Conservation (phyloP, 768 basidiomycete species). For the Podaxis sp. region DNA sequence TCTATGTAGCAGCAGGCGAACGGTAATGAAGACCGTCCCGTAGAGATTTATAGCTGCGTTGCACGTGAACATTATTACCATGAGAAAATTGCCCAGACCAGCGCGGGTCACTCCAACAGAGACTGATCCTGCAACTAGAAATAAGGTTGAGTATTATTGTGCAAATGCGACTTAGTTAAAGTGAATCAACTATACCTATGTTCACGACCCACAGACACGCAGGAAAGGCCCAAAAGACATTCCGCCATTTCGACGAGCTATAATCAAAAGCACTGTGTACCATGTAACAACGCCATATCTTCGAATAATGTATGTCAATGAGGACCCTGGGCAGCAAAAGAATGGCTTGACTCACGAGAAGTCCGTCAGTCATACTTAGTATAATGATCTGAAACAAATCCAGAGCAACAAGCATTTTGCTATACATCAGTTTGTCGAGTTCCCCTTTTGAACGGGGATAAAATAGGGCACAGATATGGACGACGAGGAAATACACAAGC, state of each 20-base stretch:
- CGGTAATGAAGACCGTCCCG: neutral
- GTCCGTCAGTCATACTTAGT: neutral
- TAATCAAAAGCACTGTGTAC: neutral
- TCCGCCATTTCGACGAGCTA: neutral
- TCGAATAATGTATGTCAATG: neutral
- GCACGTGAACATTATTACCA: neutral
- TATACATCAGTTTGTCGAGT: neutral
- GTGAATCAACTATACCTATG: neutral
- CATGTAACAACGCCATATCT: conserved; percentile 11
- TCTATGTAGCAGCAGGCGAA: neutral
- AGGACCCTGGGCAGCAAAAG: neutral
- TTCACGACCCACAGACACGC: neutral
- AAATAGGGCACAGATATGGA: neutral
- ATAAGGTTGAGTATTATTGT: neutral
- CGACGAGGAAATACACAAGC: neutral
- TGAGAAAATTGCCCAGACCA: neutral
- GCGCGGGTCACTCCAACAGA: neutral
- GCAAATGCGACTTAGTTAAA: neutral
- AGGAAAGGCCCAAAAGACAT: neutral
- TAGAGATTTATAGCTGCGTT: neutral
- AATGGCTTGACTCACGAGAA: neutral
- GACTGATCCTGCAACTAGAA: neutral
- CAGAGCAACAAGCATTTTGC: neutral
- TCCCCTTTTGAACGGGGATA: neutral
- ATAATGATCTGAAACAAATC: neutral